Conservation (phyloP, 1,284 basidiomycete genomes). For the Phellinidium pouzarii region DNA sequence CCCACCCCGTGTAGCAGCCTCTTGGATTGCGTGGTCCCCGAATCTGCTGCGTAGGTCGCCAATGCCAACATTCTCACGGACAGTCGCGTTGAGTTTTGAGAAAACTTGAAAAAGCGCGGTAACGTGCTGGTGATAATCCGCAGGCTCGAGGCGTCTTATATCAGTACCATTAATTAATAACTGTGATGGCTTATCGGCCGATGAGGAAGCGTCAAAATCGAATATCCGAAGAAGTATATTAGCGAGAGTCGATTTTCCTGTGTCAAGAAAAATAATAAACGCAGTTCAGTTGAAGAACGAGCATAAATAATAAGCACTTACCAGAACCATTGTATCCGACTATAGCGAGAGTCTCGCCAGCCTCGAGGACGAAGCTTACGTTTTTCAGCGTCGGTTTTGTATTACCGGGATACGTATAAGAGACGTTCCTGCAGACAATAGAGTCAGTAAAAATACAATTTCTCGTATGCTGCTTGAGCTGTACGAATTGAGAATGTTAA, state of each 20-base stretch:
- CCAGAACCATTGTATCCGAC: conserved; percentile 80
- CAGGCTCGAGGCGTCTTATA: conserved; percentile 54
- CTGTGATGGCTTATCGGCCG: conserved; percentile 23
- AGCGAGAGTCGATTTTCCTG: conserved; percentile 78
- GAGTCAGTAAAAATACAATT: conserved; percentile 3
- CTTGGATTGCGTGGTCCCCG: conserved; percentile 39
- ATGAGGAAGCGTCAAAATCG: conserved; percentile 55
- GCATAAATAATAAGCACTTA: conserved; percentile 27
- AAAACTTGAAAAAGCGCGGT: conserved; percentile 81
- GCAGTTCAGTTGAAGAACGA: not conserved
- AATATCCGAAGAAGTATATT: conserved; percentile 71
- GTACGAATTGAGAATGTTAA: not conserved
- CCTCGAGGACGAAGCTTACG: conserved; percentile 59
- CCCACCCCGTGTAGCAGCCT: conserved; percentile 59
- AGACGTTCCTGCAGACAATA: conserved; percentile 45
- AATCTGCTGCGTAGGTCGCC: conserved; percentile 44
- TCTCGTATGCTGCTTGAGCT: not conserved
- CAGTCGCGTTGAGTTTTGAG: conserved; percentile 65
- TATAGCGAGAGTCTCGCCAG: conserved; percentile 75
- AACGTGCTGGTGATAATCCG: conserved; percentile 63
- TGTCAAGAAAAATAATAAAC: not conserved
- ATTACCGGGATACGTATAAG: conserved; percentile 71
- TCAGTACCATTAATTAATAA: conserved; percentile 63
- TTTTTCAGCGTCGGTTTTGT: conserved; percentile 56
- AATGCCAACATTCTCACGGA: conserved; percentile 73